These are phyloP conservation scores for Phytophthora rubi DNA, from an alignment of 352 stramenopile genomes.

Conservation along the genomic window DNA sequence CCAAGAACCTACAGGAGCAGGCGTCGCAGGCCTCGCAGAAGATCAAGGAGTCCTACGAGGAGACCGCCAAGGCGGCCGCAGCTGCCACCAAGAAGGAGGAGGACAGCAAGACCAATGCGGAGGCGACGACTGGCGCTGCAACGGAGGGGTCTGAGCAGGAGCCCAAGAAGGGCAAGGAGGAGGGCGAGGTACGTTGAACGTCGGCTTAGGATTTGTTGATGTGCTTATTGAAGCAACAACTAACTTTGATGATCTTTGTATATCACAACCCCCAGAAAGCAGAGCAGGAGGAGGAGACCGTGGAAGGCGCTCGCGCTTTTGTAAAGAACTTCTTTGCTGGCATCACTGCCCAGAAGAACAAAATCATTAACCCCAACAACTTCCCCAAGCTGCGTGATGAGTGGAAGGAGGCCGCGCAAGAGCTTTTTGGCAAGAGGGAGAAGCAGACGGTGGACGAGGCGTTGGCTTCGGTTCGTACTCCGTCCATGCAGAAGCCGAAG, in stretches of 20 bases:
- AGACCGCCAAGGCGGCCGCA: constrained; percentile 37
- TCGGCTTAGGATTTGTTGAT: background rate
- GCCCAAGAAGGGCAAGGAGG: constrained; percentile 19
- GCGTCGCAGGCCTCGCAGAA: constrained; percentile 66
- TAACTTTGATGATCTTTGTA: constrained; percentile 1
- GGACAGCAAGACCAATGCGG: background rate
- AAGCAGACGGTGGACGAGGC: constrained; percentile 80
- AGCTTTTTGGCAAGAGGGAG: constrained; percentile 81
- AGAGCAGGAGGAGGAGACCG: constrained; percentile 36
- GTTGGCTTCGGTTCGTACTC: constrained; percentile 69
- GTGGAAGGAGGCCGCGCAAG: constrained; percentile 74
- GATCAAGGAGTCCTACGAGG: constrained; percentile 61
- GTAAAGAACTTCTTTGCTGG: constrained; percentile 65
- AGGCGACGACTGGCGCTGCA: constrained; percentile 11
- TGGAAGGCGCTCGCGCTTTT: constrained; percentile 54
- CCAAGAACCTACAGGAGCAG: constrained; percentile 67
- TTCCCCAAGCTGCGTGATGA: constrained; percentile 62
- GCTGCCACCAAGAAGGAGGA: constrained; percentile 20
- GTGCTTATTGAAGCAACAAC: background rate
- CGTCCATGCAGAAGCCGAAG: constrained; percentile 45
- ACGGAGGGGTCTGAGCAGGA: constrained; percentile 24
- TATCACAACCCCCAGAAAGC: constrained; percentile 22
- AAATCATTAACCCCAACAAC: constrained; percentile 59
- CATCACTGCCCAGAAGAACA: constrained; percentile 62
- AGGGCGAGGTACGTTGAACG: constrained; percentile 25